Evolutionary conservation across 352 stramenopile species (phyloP), one percentile per base, ranked within the genome.

Genomic region (Pythium folliculosum): DNA sequence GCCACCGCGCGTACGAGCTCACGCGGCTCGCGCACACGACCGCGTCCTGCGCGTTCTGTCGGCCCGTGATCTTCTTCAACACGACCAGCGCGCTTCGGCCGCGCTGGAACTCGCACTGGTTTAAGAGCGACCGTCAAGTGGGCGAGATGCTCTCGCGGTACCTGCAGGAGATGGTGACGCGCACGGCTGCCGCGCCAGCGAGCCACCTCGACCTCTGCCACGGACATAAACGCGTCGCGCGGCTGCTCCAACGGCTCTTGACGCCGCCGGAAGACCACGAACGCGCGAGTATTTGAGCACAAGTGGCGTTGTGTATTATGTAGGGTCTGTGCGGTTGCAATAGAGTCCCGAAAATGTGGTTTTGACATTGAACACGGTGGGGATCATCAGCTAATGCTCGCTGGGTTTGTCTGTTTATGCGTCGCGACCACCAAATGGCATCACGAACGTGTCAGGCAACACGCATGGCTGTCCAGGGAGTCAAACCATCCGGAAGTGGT

Each of bases 61-160:
- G 27, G 12, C n/a, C 30, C 3, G 22, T 55, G 25, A 55, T 55
- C 19, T 55, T 55, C 27, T 55, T 40, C 25, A 55, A 55, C 32
- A 55, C 49, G 49, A 55, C 23, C 2, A 55, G 49, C 25, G 9
- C 2, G 12, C 9, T 55, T 3, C 38, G 38, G 49, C 49, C 49
- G 14, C 27, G 49, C 16, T 30, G 49, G 23, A 55, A 55, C 14
- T 21, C 22, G 49, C 49, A 55, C 14, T 55, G 49, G 49, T 40
- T 55, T 25, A 55, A 55, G 25, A 21, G 27, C 23, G 25, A 55
- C 13, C 23, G 27, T 5, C 23, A 55, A 12, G 49, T 55, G 14
- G 8, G 25, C 49, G 49, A 38, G 25, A 55, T 40, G 25, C 49
- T 55, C 5, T 40, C 49, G 49, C 3, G 2, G 49, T 55, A 55